Conservation (phyloP, 2,329 filamentous ascomycete genomes). For the Furcasterigmium sp. region DNA sequence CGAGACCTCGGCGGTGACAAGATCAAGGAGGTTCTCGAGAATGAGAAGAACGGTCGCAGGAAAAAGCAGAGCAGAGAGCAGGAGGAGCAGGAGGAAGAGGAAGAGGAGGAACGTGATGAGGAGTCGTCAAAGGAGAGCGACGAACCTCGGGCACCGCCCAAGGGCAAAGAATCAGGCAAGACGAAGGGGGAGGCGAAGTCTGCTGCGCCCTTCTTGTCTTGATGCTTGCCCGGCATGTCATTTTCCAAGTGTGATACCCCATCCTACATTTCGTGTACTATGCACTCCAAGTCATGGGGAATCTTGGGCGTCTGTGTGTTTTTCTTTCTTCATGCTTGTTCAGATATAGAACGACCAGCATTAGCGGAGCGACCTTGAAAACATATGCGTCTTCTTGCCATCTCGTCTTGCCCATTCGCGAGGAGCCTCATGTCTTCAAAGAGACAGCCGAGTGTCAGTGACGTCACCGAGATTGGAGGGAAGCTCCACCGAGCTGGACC, state of each 20-base stretch:
- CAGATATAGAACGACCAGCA: too few species aligned
- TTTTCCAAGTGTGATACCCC: background rate
- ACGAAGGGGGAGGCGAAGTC: background rate
- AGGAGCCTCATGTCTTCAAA: too few species aligned
- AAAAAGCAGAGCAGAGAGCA: constrained; percentile 28
- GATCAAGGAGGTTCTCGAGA: constrained; percentile 50
- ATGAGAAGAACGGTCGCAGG: constrained; percentile 38
- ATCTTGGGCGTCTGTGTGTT: too few species aligned
- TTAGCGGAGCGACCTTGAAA: too few species aligned
- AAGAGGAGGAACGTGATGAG: constrained; percentile 20
- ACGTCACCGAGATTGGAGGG: too few species aligned
- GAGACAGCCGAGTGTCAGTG: too few species aligned
- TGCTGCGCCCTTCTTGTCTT: background rate
- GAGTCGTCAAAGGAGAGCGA: constrained; percentile 14
- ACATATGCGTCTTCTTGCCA: too few species aligned
- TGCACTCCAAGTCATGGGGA: too few species aligned
- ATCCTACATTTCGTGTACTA: background rate
- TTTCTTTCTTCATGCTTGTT: too few species aligned
- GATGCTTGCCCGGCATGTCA: background rate
- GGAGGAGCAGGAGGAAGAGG: constrained; percentile 30
- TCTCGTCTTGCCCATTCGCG: too few species aligned
- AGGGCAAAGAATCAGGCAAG: background rate
- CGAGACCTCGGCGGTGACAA: constrained; percentile 67
- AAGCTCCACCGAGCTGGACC: too few species aligned
- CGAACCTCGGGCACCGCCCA: background rate